Conservation (phyloP, 805 yeast species). For the Saccharomyces paradoxus region DNA sequence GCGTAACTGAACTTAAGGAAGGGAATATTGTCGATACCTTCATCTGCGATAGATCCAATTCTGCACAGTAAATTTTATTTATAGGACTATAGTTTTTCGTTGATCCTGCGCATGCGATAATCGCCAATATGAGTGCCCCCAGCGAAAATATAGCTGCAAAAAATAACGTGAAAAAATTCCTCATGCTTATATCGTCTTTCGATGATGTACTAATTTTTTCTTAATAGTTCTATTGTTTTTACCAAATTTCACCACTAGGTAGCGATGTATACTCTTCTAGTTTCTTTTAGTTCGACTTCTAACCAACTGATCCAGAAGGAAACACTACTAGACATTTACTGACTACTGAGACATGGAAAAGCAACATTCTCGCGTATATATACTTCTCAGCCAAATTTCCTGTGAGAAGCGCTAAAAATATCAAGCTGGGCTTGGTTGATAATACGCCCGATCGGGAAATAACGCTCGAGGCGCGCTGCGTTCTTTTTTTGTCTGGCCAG, state of each 20-base stretch:
- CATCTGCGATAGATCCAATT: conserved; percentile 36
- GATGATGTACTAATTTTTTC: neutral
- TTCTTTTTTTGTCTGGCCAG: neutral
- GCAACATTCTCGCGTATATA: neutral
- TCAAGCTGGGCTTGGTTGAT: neutral
- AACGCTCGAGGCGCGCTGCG: neutral
- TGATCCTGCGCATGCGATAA: conserved; percentile 48
- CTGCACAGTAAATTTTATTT: conserved; percentile 40
- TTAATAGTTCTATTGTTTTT: neutral
- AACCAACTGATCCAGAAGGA: neutral
- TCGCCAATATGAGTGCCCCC: conserved; percentile 39
- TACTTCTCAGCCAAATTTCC: neutral
- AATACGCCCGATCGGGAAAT: neutral
- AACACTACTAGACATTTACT: neutral
- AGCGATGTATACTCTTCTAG: neutral
- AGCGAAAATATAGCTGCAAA: conserved; percentile 28
- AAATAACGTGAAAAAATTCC: conserved; percentile 14
- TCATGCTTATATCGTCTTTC: conserved; percentile 8
- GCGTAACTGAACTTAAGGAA: conserved; percentile 8
- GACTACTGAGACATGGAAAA: neutral
- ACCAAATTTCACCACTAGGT: neutral
- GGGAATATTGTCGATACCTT: conserved; percentile 13
- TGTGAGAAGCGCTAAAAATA: neutral
- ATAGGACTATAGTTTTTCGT: conserved; percentile 36
- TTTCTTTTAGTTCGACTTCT: neutral